Evolutionary conservation across 345 rosid genomes (phyloP).

Genomic region (Citrus hindsii): DNA sequence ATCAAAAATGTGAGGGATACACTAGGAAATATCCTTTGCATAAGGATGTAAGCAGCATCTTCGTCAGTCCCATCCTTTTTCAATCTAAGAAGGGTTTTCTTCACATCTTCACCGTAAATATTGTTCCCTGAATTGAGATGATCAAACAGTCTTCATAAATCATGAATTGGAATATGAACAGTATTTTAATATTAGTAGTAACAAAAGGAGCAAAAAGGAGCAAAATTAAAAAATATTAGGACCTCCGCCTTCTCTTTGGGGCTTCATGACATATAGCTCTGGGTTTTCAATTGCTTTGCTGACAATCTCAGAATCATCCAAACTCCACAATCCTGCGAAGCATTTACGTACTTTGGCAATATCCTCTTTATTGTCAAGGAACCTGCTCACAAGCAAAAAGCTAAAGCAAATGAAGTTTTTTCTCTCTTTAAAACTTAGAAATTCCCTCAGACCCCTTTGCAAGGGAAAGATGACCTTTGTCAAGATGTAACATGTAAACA

Average conservation of each 20-base stretch:
- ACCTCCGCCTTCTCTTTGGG: conserved; percentile 99
- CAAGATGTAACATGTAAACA: not conserved
- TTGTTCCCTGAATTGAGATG: conserved; percentile 60
- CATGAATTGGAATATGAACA: conserved; percentile 22
- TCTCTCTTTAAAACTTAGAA: not conserved
- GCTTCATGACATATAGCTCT: conserved; percentile 81
- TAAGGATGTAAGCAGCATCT: conserved; percentile 90
- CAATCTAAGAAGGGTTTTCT: conserved; percentile 63
- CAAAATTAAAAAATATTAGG: conserved; percentile 7
- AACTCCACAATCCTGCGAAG: conserved; percentile 97
- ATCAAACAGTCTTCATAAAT: not conserved
- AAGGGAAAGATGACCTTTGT: not conserved
- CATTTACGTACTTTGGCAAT: conserved; percentile 67
- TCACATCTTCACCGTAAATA: conserved; percentile 81
- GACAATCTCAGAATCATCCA: conserved; percentile 64
- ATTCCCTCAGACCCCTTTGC: not conserved
- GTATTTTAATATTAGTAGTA: not conserved
- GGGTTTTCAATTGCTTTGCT: conserved; percentile 74
- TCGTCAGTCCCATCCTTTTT: conserved; percentile 59
- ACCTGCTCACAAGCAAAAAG: conserved; percentile 37
- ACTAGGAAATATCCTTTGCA: conserved; percentile 94
- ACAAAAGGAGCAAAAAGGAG: not conserved
- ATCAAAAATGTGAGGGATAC: conserved; percentile 57
- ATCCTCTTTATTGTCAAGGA: conserved; percentile 71
- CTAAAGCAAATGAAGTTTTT: not conserved